These are phyloP conservation scores for Penicillium sp. DNA, from an alignment of 2,329 filamentous ascomycete genomes.

Conservation along the genomic window DNA sequence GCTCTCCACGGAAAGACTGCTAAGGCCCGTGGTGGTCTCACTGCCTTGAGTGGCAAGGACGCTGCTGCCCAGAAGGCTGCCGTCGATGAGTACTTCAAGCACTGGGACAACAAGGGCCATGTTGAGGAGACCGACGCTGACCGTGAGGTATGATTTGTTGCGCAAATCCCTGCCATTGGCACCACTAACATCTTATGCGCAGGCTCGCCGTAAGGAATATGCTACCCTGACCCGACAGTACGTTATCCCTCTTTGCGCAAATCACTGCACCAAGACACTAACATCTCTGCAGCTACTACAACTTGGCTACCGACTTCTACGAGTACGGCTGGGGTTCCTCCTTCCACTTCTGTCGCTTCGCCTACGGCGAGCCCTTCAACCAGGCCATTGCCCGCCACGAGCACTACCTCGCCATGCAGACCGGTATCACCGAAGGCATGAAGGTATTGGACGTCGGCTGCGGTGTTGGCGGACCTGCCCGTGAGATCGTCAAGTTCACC, in stretches of 20 bases:
- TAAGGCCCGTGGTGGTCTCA: constrained; percentile 67
- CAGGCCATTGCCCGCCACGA: constrained; percentile 95
- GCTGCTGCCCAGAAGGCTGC: constrained; percentile 73
- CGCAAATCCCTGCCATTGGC: background rate
- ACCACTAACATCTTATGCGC: constrained; percentile 18
- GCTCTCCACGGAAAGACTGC: constrained; percentile 77
- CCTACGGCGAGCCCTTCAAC: constrained; percentile 78
- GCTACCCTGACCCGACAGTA: constrained; percentile 90
- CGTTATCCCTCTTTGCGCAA: constrained; percentile 35
- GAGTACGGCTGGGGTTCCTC: constrained; percentile 95
- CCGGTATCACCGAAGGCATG: constrained; percentile 81
- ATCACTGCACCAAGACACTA: constrained; percentile 2
- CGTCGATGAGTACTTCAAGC: constrained; percentile 91
- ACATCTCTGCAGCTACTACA: constrained; percentile 70
- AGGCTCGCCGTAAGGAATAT: constrained; percentile 83
- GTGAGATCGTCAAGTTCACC: constrained; percentile 95
- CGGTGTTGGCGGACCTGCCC: constrained; percentile 90
- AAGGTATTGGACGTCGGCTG: constrained; percentile 94
- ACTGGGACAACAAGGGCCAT: constrained; percentile 83
- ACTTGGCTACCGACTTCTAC: constrained; percentile 92
- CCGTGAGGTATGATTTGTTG: constrained; percentile 61
- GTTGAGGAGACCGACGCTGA: constrained; percentile 78
- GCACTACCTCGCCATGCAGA: constrained; percentile 91
- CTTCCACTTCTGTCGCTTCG: constrained; percentile 97
- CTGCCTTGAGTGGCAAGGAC: constrained; percentile 84